Base-by-base conservation (phyloP, 306 rosid genomes). In the Luffa acutangula region DNA sequence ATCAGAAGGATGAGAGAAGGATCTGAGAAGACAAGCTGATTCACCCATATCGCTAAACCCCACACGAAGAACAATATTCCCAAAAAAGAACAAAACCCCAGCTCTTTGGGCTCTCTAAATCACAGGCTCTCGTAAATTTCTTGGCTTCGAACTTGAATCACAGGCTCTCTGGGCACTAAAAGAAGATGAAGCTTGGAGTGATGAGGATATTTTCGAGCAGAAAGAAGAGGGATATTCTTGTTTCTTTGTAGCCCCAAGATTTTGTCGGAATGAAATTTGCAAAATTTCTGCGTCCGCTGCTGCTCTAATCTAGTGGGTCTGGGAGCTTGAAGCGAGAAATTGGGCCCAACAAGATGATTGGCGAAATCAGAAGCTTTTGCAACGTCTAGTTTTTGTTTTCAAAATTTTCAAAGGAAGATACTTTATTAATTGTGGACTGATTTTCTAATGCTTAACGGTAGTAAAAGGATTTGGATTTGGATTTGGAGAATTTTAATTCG, bases 1-100 rank as follows among this genome's bases (percentile, higher is more conserved):
- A 41, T 84, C 88, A 21, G 87, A 77, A 39, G 93, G 90, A 73
- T 80, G 82, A 37, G 91, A 92, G 78, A 91, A 83, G 17, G 98
- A 89, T 64, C 91, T 88, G 41, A 82, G 75, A 31, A 95, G 90
- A 70, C 84, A 89, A 37, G 90, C 77, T 1, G 90, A 83, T 76
- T 95, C 97, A 42, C 57, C 90, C 96, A 92, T 94, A 0, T 34
- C 10, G 48, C 33, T 10, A 2, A 17, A 49, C 78, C 12, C 56
- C 33, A 33, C 33, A 46, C 62, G 77, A 72, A 48, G 14, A 73
- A 49, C 14, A 49, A 73, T 39, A 20, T 4, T 56, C 67, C 21
- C 7, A 37, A 37, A 1, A 65, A 7, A 0, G 2, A 14, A 37
- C 18, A 4, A 76, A 53, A 76, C 9, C 34, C 79, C 31, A 56